These are phyloP conservation scores for Rhizoclosmatium globosum DNA, from an alignment of 192 early-diverging fungal genomes.

Conservation along the genomic window DNA sequence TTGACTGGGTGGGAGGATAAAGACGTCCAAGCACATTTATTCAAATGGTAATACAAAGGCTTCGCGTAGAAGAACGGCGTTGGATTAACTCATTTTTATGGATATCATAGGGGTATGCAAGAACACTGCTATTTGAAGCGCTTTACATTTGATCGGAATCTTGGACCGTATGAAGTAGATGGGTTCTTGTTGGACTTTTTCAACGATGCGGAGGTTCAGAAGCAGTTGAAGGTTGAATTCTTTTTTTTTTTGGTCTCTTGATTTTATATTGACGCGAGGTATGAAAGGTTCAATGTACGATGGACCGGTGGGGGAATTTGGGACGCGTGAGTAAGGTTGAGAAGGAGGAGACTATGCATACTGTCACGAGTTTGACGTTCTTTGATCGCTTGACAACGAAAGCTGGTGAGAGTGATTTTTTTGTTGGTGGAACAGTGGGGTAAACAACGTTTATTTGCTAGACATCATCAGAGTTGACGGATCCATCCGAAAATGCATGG, in stretches of 20 bases:
- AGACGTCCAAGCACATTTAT: slow-evolving; percentile 51
- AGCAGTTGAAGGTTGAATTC: slow-evolving; percentile 44
- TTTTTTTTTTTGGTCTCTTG: background rate
- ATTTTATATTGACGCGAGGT: background rate
- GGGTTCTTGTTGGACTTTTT: slow-evolving; percentile 56
- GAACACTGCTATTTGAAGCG: slow-evolving; percentile 52
- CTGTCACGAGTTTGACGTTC: slow-evolving; percentile 52
- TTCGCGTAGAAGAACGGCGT: background rate
- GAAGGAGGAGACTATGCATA: slow-evolving; percentile 43
- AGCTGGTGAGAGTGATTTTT: slow-evolving; percentile 24
- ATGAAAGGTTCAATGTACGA: slow-evolving; percentile 41
- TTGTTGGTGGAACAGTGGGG: background rate
- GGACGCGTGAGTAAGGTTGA: slow-evolving; percentile 50
- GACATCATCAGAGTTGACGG: slow-evolving; percentile 50
- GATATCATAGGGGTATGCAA: slow-evolving; percentile 53
- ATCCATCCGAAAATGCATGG: slow-evolving; percentile 59
- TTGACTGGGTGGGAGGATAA: slow-evolving; percentile 48
- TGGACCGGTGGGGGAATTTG: slow-evolving; percentile 54
- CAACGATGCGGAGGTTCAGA: slow-evolving; percentile 46
- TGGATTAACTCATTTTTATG: background rate
- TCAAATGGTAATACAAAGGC: slow-evolving; percentile 50
- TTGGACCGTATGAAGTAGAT: slow-evolving; percentile 49
- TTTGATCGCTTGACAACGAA: slow-evolving; percentile 51
- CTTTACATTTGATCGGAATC: slow-evolving; percentile 50
- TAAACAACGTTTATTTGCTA: slow-evolving; percentile 5